These are phyloP conservation scores for Aspergillus pseudotamarii DNA, from an alignment of 2,329 filamentous ascomycete species.

Conservation along the genomic window DNA sequence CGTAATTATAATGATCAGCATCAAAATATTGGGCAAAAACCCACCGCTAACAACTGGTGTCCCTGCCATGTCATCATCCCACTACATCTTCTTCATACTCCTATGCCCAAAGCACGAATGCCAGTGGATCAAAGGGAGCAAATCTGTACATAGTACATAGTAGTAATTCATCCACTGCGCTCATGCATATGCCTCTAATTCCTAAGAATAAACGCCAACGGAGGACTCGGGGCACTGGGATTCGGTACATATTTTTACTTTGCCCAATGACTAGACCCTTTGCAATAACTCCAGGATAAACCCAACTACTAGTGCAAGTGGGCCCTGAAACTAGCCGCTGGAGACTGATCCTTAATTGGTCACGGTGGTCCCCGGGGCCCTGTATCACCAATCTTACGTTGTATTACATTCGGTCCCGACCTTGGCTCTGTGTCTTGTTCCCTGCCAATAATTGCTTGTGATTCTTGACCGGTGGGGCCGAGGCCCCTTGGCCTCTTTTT, in stretches of 20 bases:
- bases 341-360: background rate
- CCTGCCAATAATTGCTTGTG: constrained; percentile 22
- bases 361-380: background rate
- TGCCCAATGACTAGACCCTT: background rate
- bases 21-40: background rate
- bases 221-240: background rate
- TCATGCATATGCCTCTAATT: background rate
- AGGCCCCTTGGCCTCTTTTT: background rate
- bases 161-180: background rate
- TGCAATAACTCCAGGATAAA: background rate
- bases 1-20: background rate
- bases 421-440: constrained; percentile 12
- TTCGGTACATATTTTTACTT: background rate
- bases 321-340: background rate
- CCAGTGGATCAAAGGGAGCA: background rate
- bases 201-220: background rate
- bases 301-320: background rate
- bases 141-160: background rate
- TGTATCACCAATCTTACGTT: constrained; percentile 1
- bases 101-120: background rate
- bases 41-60: background rate
- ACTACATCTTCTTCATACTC: background rate
- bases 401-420: background rate
- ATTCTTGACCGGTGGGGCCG: constrained; percentile 11
- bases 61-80: background rate